These are phyloP conservation scores for Daldinia sp. DNA, from an alignment of 2,329 filamentous ascomycete genomes.

Conservation along the genomic window DNA sequence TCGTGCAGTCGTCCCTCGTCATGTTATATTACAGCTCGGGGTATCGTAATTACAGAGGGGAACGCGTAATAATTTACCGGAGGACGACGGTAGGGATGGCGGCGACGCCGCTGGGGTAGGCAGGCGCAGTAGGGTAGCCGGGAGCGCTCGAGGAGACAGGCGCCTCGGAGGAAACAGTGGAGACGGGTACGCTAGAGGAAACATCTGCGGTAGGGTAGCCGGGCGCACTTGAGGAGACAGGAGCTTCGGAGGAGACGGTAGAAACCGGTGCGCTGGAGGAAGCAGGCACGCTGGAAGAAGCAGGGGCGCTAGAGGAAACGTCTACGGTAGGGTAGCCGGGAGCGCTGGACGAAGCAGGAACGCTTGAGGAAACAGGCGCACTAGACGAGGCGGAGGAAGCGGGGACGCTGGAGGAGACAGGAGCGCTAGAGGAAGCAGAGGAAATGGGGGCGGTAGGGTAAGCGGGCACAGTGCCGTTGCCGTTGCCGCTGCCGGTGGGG, in stretches of 20 bases:
- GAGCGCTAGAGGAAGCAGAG: background rate
- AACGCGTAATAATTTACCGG: conserved; percentile 13
- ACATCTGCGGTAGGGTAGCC: conserved; percentile 52
- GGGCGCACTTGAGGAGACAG: background rate
- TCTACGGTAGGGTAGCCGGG: background rate
- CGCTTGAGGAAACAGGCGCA: too few species aligned
- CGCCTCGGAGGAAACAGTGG: too few species aligned
- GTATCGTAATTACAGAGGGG: conserved; percentile 30
- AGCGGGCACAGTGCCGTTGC: conserved; percentile 54
- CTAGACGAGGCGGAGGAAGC: too few species aligned
- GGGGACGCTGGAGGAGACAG: background rate
- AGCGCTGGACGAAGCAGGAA: background rate
- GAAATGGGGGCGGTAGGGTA: conserved; percentile 46
- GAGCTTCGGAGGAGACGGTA: background rate
- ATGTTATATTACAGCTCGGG: conserved; percentile 34
- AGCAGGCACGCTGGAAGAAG: background rate
- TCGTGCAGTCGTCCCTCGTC: conserved; percentile 41
- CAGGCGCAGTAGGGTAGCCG: conserved; percentile 18
- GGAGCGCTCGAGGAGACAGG: conserved; percentile 26
- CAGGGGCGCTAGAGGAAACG: background rate
- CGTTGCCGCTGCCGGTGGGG: conserved; percentile 55
- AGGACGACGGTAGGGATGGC: conserved; percentile 39
- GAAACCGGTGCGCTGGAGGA: background rate
- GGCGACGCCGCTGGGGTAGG: conserved; percentile 45
- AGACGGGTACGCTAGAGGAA: too few species aligned